These are phyloP conservation scores for Trifolium fragiferum DNA, from an alignment of 306 rosid genomes.

Conservation along the genomic window DNA sequence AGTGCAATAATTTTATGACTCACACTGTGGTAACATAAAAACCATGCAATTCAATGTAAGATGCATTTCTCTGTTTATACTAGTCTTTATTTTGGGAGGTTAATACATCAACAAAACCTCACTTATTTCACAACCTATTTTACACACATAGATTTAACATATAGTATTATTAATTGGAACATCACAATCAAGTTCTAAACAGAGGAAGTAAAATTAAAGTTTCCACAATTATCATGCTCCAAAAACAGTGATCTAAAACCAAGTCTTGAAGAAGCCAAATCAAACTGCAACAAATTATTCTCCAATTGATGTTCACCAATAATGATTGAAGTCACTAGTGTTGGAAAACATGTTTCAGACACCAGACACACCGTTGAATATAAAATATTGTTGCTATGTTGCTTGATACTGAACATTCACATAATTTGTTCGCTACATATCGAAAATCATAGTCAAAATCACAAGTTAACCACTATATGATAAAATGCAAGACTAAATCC, in stretches of 20 bases:
- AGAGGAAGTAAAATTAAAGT: conserved; percentile 62
- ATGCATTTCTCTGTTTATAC: not conserved
- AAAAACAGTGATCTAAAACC: conserved; percentile 57
- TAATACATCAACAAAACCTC: conserved; percentile 14
- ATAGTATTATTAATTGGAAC: not conserved
- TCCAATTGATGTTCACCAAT: conserved; percentile 66
- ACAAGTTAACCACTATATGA: not conserved
- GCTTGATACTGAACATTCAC: not conserved
- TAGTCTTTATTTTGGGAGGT: not conserved
- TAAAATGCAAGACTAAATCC: not conserved
- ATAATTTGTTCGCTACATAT: not conserved
- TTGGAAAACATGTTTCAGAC: no score
- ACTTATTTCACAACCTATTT: conserved; percentile 36
- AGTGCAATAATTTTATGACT: not conserved
- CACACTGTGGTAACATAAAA: not conserved
- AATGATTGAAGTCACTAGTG: conserved; percentile 60
- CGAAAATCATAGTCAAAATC: not conserved
- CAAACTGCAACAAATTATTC: conserved; percentile 62
- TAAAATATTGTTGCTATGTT: no score
- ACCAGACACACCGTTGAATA: not conserved
- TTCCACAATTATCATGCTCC: conserved; percentile 51
- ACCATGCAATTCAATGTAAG: not conserved
- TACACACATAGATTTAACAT: conserved; percentile 1
- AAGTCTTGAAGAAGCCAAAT: conserved; percentile 54
- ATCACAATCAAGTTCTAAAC: conserved; percentile 34